Evolutionary conservation across 176 grass and related monocot species (phyloP).

Genomic region (Oryza officinalis): DNA sequence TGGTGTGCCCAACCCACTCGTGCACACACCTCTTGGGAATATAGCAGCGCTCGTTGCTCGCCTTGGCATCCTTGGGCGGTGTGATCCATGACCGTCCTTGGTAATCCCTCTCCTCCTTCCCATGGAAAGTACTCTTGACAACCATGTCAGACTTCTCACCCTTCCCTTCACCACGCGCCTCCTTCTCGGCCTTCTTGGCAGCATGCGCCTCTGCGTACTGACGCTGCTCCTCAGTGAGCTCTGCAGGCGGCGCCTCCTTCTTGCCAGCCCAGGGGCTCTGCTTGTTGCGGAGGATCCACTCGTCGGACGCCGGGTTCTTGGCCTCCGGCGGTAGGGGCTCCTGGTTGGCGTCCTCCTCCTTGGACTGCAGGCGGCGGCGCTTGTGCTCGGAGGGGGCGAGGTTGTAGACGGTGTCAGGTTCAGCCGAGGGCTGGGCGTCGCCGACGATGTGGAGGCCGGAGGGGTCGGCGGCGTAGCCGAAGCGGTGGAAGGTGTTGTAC

Average conservation of each 20-base stretch:
- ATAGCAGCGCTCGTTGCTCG: constrained; percentile 76
- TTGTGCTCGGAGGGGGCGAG: constrained; percentile 90
- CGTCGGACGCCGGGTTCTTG: constrained; percentile 72
- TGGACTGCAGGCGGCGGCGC: constrained; percentile 78
- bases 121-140: constrained; percentile 90
- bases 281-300: constrained; percentile 85
- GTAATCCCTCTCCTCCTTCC: constrained; percentile 94
- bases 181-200: constrained; percentile 96
- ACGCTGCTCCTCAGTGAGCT: constrained; percentile 91
- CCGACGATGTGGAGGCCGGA: constrained; percentile 82
- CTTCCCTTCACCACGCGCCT: constrained; percentile 70
- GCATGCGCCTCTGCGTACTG: constrained; percentile 92
- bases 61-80: constrained; percentile 90
- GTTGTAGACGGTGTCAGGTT: constrained; percentile 82
- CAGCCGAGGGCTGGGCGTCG: constrained; percentile 52
- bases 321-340: constrained; percentile 36
- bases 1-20: constrained; percentile 95
- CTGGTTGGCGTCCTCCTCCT: constrained; percentile 25
- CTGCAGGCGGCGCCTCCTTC: constrained; percentile 56
- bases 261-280: constrained; percentile 95
- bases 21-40: constrained; percentile 98
- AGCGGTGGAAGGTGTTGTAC: constrained; percentile 95
- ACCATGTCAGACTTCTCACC: constrained; percentile 58
- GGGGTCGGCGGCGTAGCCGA: constrained; percentile 86
- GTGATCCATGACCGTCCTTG: constrained; percentile 97